A percentile compares a stretch with the other conserved stretches of the same genome.
Evolutionary conservation across 495 filamentous ascomycete species (phyloP).

Genomic region (Aspergillus nanangensis): DNA sequence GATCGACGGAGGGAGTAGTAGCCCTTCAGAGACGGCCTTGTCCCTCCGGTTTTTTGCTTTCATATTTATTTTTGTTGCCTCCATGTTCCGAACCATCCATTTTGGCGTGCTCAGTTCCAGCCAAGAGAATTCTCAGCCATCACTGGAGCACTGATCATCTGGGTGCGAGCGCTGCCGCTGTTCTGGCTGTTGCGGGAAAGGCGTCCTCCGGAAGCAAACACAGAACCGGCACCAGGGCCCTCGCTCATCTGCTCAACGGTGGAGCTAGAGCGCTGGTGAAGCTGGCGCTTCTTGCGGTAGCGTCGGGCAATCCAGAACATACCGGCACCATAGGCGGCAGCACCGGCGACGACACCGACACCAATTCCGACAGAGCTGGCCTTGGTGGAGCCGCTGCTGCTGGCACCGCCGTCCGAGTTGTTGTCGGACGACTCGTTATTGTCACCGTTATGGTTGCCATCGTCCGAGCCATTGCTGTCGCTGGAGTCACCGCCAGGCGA

Average conservation of each 20-base stretch:
- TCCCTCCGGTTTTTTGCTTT: constrained; percentile 3
- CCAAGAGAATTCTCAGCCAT: constrained; percentile 97
- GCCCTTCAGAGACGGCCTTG: neutral
- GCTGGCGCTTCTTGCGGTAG: constrained; percentile 82
- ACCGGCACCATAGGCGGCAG: constrained; percentile 91
- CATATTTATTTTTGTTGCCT: constrained; percentile 6
- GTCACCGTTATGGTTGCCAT: no score
- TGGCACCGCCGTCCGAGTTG: constrained; percentile 39
- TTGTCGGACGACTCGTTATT: no score
- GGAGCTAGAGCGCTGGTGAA: constrained; percentile 71
- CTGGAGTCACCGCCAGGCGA: constrained; percentile 21
- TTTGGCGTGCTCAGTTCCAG: constrained; percentile 70
- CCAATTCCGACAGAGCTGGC: constrained; percentile 83
- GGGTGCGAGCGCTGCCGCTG: constrained; percentile 66
- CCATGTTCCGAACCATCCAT: constrained; percentile 11
- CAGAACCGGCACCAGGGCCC: constrained; percentile 30
- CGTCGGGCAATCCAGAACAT: constrained; percentile 95
- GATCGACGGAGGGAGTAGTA: neutral
- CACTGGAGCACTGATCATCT: constrained; percentile 78
- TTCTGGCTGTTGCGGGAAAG: constrained; percentile 42
- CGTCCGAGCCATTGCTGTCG: constrained; percentile 15
- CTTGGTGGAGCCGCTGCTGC: constrained; percentile 47
- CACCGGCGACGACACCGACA: constrained; percentile 70
- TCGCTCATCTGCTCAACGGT: constrained; percentile 48
- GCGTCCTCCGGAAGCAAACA: constrained; percentile 37